A percentile compares a stretch with the other conserved stretches of the same genome.
Conservation (phyloP, 495 filamentous ascomycete species). For the Recurvomyces mirabilis region DNA sequence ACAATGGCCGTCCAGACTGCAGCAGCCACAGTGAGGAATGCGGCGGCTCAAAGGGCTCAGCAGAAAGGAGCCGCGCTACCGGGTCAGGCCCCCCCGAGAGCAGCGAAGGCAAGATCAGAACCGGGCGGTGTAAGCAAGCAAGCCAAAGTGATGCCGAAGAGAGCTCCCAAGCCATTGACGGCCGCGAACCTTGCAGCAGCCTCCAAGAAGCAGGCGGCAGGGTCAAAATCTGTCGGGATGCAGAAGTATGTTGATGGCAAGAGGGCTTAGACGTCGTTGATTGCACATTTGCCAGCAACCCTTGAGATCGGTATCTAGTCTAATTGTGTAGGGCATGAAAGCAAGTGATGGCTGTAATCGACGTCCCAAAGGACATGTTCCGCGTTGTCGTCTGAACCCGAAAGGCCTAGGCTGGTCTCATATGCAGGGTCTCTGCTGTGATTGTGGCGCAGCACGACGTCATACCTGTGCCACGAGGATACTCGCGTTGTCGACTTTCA, state of each 20-base stretch:
- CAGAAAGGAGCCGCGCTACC: slow-evolving; percentile 15
- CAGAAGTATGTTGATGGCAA: slow-evolving; percentile 18
- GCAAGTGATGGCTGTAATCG: no score
- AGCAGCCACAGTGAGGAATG: slow-evolving; percentile 5
- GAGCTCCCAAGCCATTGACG: slow-evolving; percentile 6
- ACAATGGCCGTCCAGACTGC: slow-evolving; percentile 17
- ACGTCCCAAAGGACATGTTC: no score
- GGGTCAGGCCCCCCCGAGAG: slow-evolving; percentile 7
- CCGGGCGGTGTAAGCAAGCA: not conserved
- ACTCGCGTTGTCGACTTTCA: no score
- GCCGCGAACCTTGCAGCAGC: slow-evolving; percentile 12
- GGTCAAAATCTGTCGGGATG: slow-evolving; percentile 11
- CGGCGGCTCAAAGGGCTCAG: slow-evolving; percentile 15
- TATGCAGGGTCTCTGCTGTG: no score
- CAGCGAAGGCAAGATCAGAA: not conserved
- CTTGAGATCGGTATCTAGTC: no score
- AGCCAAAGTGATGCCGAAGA: not conserved
- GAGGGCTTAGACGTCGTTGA: slow-evolving; percentile 12
- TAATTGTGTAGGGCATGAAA: no score
- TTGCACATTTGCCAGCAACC: slow-evolving; percentile 5
- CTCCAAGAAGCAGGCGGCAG: slow-evolving; percentile 1
- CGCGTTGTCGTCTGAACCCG: no score
- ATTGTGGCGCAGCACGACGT: no score
- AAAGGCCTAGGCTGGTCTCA: no score
- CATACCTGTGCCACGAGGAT: no score